These are phyloP conservation scores for Candida verbasci DNA, from an alignment of 805 yeast genomes.

Conservation along the genomic window DNA sequence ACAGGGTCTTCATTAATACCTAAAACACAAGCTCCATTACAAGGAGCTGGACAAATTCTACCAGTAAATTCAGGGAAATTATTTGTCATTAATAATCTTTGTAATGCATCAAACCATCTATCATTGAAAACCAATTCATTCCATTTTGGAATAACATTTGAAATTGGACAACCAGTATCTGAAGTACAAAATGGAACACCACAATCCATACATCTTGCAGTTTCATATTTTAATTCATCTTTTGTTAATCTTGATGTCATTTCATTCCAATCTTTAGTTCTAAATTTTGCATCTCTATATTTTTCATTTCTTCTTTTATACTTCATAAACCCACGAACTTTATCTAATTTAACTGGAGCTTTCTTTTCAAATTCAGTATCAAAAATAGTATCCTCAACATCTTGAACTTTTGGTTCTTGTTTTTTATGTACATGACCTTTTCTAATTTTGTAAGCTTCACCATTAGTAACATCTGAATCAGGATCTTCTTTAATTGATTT, in stretches of 20 bases:
- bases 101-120: conserved; percentile 91
- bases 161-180: conserved; percentile 96
- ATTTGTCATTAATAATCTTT: conserved; percentile 89
- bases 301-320: conserved; percentile 85
- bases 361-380: conserved; percentile 64
- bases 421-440: conserved; percentile 40
- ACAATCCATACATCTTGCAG: conserved; percentile 99
- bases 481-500: conserved; percentile 77
- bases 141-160: conserved; percentile 97
- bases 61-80: conserved; percentile 99
- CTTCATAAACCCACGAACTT: conserved; percentile 87
- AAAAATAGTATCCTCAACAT: conserved; percentile 82
- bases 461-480: conserved; percentile 82
- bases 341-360: conserved; percentile 63
- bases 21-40: conserved; percentile 92
- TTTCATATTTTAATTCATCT: conserved; percentile 83
- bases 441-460: conserved; percentile 66
- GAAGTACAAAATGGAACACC: conserved; percentile 99
- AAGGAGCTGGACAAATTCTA: conserved; percentile 98
- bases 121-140: conserved; percentile 93
- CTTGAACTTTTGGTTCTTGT: conserved; percentile 79
- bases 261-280: conserved; percentile 92
- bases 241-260: conserved; percentile 74
- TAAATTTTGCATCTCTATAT: conserved; percentile 70
- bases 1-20: conserved; percentile 94